phyloP scores from a whole-genome alignment of 257 asterid species.

The Nicotiana paniculata region DNA sequence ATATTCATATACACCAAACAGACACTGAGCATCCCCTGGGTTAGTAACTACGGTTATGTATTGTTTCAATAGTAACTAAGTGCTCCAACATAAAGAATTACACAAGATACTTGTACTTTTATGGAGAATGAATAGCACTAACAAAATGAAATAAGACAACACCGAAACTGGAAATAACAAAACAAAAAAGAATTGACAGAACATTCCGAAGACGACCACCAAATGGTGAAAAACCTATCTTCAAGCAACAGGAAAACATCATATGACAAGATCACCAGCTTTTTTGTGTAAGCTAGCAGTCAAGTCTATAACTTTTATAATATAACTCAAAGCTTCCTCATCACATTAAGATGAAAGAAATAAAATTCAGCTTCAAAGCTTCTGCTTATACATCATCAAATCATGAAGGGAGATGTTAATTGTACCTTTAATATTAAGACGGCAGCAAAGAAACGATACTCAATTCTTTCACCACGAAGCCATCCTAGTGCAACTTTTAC shows the following conservation, averaged over 20 bases:
- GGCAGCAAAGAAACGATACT: conserved; percentile 92
- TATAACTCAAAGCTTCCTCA: not conserved
- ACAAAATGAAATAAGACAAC: not conserved
- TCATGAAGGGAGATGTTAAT: conserved; percentile 8
- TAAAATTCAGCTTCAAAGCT: conserved; percentile 9
- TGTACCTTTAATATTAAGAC: conserved; percentile 88
- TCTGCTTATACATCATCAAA: not conserved
- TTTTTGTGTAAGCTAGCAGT: not conserved
- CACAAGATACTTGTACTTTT: not conserved
- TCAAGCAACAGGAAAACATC: not conserved
- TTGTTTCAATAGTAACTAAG: not conserved
- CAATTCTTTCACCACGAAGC: conserved; percentile 94
- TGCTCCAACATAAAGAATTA: not conserved
- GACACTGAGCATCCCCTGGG: not conserved
- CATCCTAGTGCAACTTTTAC: conserved; percentile 84
- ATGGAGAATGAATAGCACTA: not conserved
- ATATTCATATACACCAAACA: not conserved
- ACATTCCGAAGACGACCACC: not conserved
- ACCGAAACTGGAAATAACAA: not conserved
- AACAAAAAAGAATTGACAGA: not conserved
- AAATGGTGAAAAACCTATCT: not conserved
- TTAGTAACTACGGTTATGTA: not conserved
- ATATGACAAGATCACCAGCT: not conserved
- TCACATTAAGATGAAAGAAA: not conserved
- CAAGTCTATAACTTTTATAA: not conserved